A percentile compares a stretch with the other conserved stretches of the same genome.
These are phyloP conservation scores for Beta macrorhiza DNA, from an alignment of 179 eudicot genomes.

Conservation along the genomic window DNA sequence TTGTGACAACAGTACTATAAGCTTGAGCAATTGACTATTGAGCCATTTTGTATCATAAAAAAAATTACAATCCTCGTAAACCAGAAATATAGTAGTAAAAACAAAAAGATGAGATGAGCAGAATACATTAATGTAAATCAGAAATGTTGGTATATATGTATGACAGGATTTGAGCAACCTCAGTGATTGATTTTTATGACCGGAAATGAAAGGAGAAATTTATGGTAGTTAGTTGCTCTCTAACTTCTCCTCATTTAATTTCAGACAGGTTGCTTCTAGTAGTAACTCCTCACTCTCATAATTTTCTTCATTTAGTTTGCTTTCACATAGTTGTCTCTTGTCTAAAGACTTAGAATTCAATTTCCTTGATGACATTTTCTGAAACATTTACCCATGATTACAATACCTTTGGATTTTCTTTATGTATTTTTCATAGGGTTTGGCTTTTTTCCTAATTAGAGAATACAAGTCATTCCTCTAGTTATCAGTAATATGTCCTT, in stretches of 20 bases:
- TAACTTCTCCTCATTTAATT: slow-evolving; percentile 21
- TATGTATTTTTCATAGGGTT: not conserved
- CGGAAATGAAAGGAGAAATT: slow-evolving; percentile 19
- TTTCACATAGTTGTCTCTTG: slow-evolving; percentile 22
- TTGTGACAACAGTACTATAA: no score
- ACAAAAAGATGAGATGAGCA: slow-evolving; percentile 7
- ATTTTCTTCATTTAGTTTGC: slow-evolving; percentile 31
- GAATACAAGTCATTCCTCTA: not conserved
- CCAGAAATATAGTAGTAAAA: not conserved
- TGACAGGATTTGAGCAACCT: slow-evolving; percentile 21
- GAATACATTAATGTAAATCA: slow-evolving; percentile 25
- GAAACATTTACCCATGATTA: slow-evolving; percentile 21
- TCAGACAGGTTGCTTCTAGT: slow-evolving; percentile 28
- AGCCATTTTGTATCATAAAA: slow-evolving; percentile 11
- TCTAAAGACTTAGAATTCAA: slow-evolving; percentile 8
- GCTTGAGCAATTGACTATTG: slow-evolving; percentile 7
- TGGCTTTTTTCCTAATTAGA: not conserved
- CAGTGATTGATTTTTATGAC: slow-evolving; percentile 28
- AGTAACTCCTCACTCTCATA: slow-evolving; percentile 32
- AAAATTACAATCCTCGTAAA: not conserved
- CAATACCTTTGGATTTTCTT: not conserved
- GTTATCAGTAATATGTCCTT: not conserved
- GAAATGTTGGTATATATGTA: slow-evolving; percentile 23
- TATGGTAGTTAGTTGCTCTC: slow-evolving; percentile 32
- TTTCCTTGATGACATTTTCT: slow-evolving; percentile 22